Evolutionary conservation across 768 basidiomycete species (phyloP), one percentile per base, ranked within the genome.

Genomic region (Psilocybe sp.): DNA sequence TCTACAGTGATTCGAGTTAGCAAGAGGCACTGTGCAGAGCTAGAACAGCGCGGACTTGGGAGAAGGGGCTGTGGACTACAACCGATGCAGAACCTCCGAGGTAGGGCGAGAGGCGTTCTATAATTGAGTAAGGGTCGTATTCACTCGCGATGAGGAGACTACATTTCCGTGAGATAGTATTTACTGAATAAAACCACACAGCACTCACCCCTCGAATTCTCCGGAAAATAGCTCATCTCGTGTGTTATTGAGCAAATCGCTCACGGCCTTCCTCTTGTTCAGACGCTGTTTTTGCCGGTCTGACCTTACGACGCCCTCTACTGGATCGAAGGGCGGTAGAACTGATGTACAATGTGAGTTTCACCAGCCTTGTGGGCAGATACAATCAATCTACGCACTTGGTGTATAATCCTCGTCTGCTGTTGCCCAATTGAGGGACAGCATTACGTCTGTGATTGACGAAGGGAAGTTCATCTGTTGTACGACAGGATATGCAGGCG

Each of bases 401-500:
- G 90, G 84, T 11, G 69, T 75, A 57, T 94, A 89, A 15, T 84
- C 80, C 60, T 87, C 83, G 49, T 92, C 84, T 13, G 86, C 84
- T 10, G 90, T 88, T 18, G 90, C 89, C 96, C 96, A 99, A 64
- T 97, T 97, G 15, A 98, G 68, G 0, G 84, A 82, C 2, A 78
- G 72, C 49, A 92, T 69, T 10, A 85, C 74, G 4, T 77, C 66
- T 14, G 76, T 71, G n/a, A 70, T 60, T 39, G 80, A 74, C 35
- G 78, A 70, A 12, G 79, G 70, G 61, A 94, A 92, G 69, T 98
- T 98, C 91, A 98, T 92, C 51, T 86, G 75, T 3, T 75, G 71
- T 63, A 93, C 66, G 16, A 93, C 79, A 11, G 90, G 89, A 66
- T 92, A 96, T 37, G 92, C 87, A 6, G 97, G 96, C 5, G 96